Percentiles rank a stretch among this genome's conserved stretches.
These are phyloP conservation scores for Picea sitchensis DNA, from an alignment of 75 land plant species.

Conservation along the genomic window DNA sequence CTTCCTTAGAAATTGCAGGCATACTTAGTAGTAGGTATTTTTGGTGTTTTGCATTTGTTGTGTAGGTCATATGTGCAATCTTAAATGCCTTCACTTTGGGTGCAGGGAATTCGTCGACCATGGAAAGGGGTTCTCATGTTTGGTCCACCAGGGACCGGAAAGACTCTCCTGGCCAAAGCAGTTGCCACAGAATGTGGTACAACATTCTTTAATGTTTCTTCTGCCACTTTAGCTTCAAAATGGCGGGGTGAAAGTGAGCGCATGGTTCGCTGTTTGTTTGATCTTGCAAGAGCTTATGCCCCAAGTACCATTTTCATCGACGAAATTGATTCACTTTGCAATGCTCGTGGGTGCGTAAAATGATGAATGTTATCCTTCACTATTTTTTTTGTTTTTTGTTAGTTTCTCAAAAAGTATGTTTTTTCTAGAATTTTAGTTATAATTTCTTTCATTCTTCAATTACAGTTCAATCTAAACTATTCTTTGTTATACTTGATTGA, in stretches of 20 bases:
- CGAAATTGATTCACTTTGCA: conserved; percentile 98
- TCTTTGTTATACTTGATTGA: background rate
- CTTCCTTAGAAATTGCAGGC: background rate
- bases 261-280: conserved; percentile 96
- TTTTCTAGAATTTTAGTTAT: background rate
- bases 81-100: background rate
- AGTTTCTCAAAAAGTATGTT: background rate
- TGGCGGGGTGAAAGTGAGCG: conserved; percentile 99
- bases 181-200: conserved; percentile 99
- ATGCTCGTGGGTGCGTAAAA: conserved; percentile 80
- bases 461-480: background rate
- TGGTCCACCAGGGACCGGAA: conserved; percentile 98
- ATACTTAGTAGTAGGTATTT: background rate
- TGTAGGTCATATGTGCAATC: background rate
- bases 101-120: conserved; percentile 92
- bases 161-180: conserved; percentile 96
- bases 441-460: background rate
- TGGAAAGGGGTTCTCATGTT: conserved; percentile 99
- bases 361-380: background rate
- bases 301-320: conserved; percentile 98
- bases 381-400: background rate
- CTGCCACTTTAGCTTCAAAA: conserved; percentile 95
- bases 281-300: conserved; percentile 97
- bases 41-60: background rate
- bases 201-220: conserved; percentile 99